phyloP scores from a whole-genome alignment of 2,329 filamentous ascomycete genomes.

The Aspergillus novoparasiticus region DNA sequence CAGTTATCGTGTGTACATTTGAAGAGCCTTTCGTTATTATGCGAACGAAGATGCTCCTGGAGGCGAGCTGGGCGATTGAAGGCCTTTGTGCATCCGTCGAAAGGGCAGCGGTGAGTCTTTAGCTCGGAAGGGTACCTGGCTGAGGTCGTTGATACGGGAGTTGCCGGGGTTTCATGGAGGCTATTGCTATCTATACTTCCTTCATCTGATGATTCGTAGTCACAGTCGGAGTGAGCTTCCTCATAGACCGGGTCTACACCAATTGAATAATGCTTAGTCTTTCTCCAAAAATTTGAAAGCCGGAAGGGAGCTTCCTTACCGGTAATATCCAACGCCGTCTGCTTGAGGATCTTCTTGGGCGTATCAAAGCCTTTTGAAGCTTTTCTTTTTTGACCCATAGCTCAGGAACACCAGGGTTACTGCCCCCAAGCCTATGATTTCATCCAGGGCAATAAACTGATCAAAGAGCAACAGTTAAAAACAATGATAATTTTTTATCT shows the following conservation, averaged over 20 bases:
- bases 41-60: slow-evolving; percentile 77
- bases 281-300: slow-evolving; percentile 1
- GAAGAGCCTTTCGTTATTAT: slow-evolving; percentile 82
- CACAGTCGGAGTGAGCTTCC: slow-evolving; percentile 37
- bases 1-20: slow-evolving; percentile 71
- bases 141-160: slow-evolving; percentile 54
- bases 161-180: slow-evolving; percentile 51
- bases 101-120: slow-evolving; percentile 77
- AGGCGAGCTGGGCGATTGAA: slow-evolving; percentile 87
- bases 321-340: slow-evolving; percentile 27
- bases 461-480: slow-evolving; percentile 3
- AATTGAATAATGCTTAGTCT: slow-evolving; percentile 42
- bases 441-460: slow-evolving; percentile 5
- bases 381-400: slow-evolving; percentile 43
- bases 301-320: slow-evolving; percentile 28
- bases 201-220: slow-evolving; percentile 34
- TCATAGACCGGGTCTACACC: slow-evolving; percentile 36
- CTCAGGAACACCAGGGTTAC: slow-evolving; percentile 7
- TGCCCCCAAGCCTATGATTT: slow-evolving; percentile 4
- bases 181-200: slow-evolving; percentile 32
- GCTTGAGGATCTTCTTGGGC: slow-evolving; percentile 37
- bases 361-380: slow-evolving; percentile 27
- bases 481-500: slow-evolving; percentile 6
- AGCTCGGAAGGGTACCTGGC: slow-evolving; percentile 63
- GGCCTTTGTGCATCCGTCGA: slow-evolving; percentile 73